These are phyloP conservation scores for Medakamo hakoo DNA, from an alignment of 139 green algal species.

Conservation along the genomic window DNA sequence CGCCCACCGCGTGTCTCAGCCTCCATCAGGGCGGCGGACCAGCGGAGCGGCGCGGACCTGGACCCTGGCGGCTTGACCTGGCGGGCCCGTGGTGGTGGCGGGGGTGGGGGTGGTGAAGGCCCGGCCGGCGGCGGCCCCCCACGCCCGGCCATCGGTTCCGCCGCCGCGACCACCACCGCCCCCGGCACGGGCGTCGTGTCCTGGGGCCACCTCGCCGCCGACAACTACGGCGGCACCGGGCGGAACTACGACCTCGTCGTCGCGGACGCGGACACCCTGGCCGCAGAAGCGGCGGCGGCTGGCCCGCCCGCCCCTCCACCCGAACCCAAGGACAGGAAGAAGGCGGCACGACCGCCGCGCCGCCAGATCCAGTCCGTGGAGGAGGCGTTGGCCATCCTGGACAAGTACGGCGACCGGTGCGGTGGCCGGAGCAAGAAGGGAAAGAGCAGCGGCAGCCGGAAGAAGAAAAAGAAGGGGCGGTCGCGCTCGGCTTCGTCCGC, in stretches of 20 bases:
- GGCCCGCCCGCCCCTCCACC: too few relatives aligned
- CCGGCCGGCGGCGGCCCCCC: too few relatives aligned
- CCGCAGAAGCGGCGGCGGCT: not conserved
- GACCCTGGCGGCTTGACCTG: not conserved
- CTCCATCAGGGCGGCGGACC: not conserved
- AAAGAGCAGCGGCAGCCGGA: too few relatives aligned
- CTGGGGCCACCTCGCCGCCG: not conserved
- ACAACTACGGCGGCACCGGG: not conserved
- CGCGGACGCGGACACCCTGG: not conserved
- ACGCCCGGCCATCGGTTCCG: not conserved
- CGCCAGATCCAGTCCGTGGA: not conserved
- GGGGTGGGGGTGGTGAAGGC: not conserved
- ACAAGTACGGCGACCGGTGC: not conserved
- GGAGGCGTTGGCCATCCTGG: not conserved
- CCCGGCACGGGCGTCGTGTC: not conserved
- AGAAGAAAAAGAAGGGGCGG: not conserved
- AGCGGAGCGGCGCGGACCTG: not conserved
- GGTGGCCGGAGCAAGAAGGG: too few relatives aligned
- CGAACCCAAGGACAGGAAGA: not conserved
- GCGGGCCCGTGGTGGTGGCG: too few relatives aligned
- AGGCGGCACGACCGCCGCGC: not conserved
- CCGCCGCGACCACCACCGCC: too few relatives aligned
- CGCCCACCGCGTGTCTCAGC: not conserved
- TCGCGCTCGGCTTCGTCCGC: too few relatives aligned
- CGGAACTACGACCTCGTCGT: not conserved